A percentile compares a stretch with the other conserved stretches of the same genome.
Evolutionary conservation across 2,329 filamentous ascomycete species (phyloP).

Genomic region (Diaporthe sp.): DNA sequence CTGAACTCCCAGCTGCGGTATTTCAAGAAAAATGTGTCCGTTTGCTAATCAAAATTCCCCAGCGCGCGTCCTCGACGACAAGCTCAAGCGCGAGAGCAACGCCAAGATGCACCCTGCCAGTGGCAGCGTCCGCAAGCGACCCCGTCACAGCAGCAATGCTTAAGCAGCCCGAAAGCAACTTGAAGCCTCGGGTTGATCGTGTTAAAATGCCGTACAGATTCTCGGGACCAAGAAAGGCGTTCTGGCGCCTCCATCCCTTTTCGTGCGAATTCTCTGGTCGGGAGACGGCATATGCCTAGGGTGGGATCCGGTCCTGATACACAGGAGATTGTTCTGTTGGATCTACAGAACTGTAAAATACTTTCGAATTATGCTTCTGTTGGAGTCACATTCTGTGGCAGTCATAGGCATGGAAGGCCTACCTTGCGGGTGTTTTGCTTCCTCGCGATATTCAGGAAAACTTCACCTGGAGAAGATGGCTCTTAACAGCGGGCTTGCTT

Average conservation of each 20-base stretch:
- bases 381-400: neutral
- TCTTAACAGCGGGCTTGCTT: neutral
- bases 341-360: constrained; percentile 24
- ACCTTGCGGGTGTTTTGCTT: neutral
- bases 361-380: constrained; percentile 4
- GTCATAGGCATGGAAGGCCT: neutral
- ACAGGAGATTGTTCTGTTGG: constrained; percentile 4
- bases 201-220: neutral
- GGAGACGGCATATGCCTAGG: no score
- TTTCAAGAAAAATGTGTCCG: neutral
- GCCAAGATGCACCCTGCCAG: constrained; percentile 69
- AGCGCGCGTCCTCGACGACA: constrained; percentile 76
- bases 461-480: neutral
- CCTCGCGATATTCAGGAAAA: neutral
- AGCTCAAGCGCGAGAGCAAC: constrained; percentile 74
- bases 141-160: constrained; percentile 61
- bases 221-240: neutral
- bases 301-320: neutral
- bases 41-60: constrained; percentile 43
- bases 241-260: neutral
- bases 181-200: neutral
- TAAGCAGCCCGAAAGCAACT: neutral
- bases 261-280: neutral
- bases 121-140: constrained; percentile 69
- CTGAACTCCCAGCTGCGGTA: constrained; percentile 38